These are phyloP conservation scores for Thinopyrum elongatum DNA, from an alignment of 176 grass and related monocot species.

Conservation along the genomic window DNA sequence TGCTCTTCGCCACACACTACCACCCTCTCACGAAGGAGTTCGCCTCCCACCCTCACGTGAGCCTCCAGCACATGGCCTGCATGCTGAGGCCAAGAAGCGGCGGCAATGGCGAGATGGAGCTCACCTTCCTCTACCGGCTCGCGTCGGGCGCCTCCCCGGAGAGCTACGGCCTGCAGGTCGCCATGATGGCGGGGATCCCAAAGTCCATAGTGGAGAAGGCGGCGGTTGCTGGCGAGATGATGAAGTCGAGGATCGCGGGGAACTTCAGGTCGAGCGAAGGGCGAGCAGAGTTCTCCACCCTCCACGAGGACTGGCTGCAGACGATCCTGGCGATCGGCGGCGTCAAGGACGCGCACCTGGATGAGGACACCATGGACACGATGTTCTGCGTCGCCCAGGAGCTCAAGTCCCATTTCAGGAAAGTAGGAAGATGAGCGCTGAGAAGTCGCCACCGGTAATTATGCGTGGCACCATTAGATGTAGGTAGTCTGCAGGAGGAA, in stretches of 20 bases:
- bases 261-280: constrained; percentile 79
- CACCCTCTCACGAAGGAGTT: constrained; percentile 94
- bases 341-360: constrained; percentile 21
- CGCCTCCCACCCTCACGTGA: constrained; percentile 73
- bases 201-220: constrained; percentile 59
- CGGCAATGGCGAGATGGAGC: constrained; percentile 31
- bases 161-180: constrained; percentile 92
- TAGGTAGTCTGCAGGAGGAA: no score
- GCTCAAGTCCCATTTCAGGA: constrained; percentile 57
- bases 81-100: constrained; percentile 50
- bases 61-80: constrained; percentile 90
- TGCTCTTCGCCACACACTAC: constrained; percentile 95
- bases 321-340: constrained; percentile 37
- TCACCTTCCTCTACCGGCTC: constrained; percentile 84
- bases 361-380: constrained; percentile 74
- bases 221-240: constrained; percentile 48
- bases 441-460: not conserved
- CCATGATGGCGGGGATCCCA: constrained; percentile 77
- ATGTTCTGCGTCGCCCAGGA: constrained; percentile 72
- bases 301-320: constrained; percentile 88
- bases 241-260: constrained; percentile 53
- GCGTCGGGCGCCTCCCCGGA: constrained; percentile 68
- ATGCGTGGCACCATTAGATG: not conserved
- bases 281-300: constrained; percentile 70
- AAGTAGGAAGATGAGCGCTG: constrained; percentile 3